These are phyloP conservation scores for Termitomyces sp. DNA, from an alignment of 768 basidiomycete genomes.

Conservation along the genomic window DNA sequence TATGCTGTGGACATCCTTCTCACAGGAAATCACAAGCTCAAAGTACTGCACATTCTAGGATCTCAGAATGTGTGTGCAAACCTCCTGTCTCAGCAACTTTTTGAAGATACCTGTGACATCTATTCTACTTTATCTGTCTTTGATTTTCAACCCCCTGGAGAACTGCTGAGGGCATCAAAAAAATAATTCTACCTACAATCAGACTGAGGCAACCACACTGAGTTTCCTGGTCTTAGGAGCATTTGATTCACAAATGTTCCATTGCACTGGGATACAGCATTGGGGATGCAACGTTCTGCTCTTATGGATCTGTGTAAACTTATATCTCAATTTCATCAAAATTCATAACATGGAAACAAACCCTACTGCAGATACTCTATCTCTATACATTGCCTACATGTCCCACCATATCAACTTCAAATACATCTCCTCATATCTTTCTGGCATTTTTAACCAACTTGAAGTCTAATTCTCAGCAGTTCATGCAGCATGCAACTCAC, in stretches of 20 bases:
- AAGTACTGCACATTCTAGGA: not conserved
- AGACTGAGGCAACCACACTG: conserved; percentile 22
- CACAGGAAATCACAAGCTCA: not conserved
- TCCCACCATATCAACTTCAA: conserved; percentile 25
- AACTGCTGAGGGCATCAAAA: not conserved
- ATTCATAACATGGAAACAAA: not conserved
- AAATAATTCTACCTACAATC: not conserved
- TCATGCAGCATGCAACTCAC: conserved; percentile 6
- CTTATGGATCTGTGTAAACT: conserved; percentile 17
- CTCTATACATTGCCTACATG: conserved; percentile 28
- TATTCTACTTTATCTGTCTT: not conserved
- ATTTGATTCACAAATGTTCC: conserved; percentile 10
- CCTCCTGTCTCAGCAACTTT: too few species aligned
- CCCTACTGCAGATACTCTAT: conserved; percentile 14
- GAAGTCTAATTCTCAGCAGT: conserved; percentile 26
- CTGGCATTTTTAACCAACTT: conserved; percentile 32
- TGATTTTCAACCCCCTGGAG: not conserved
- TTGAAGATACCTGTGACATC: too few species aligned
- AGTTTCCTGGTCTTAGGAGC: conserved; percentile 18
- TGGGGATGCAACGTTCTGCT: conserved; percentile 15
- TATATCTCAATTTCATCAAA: not conserved
- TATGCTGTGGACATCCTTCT: not conserved
- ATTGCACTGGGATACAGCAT: conserved; percentile 14
- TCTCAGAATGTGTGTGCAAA: too few species aligned
- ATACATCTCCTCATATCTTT: conserved; percentile 22